Base-by-base conservation (phyloP, 345 rosid genomes). In the Eutrema yunnanense region DNA sequence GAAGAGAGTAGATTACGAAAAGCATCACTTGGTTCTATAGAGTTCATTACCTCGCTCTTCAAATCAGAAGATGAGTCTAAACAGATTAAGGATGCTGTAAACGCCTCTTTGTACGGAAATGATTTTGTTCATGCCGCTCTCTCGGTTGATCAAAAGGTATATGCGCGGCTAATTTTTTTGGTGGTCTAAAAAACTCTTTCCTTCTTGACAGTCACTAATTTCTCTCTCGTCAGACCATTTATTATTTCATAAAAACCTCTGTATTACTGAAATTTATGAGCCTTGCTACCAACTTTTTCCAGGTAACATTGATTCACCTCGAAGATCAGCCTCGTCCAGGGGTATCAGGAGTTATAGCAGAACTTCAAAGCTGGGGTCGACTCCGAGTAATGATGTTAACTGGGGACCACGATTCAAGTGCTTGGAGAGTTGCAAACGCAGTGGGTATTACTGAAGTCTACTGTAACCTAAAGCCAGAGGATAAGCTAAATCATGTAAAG, bases 101-200 rank as follows among this genome's bases (percentile, higher is more conserved):
- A 69, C 47, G 79, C 88, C 68, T 95, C 99, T 72, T 80, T 89
- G 64, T 89, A 85, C 73, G 97, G 99, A 71, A 82, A 76, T 30
- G 86, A 81, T 78, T 89, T 89, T 42, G 96, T 95, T 73, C 97
- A 91, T 81, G 97, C 99, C 67, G 99, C 96, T 75, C 96, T 95
- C 75, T 88, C 88, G 62, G 89, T 95, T 54, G 81, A 92, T 75
- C 82, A 89, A 77, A 95, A 95, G 96, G 99, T 94, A 58, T 2
- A 32, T 69, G 73, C 46, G 36, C 22, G 2, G 41, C 46, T 30
- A 14, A 5, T 7, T 2, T 30, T 47, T 49, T 60, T 53, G 30
- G 43, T 75, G 53, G 67, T 48, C 61, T 29, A 40, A n/a, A 63
- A 49, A 70, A 38, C 27, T 14, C 50, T 48, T 63, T 30, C 37